phyloP scores from a whole-genome alignment of 2,329 filamentous ascomycete genomes.

The Bisporella sp. region DNA sequence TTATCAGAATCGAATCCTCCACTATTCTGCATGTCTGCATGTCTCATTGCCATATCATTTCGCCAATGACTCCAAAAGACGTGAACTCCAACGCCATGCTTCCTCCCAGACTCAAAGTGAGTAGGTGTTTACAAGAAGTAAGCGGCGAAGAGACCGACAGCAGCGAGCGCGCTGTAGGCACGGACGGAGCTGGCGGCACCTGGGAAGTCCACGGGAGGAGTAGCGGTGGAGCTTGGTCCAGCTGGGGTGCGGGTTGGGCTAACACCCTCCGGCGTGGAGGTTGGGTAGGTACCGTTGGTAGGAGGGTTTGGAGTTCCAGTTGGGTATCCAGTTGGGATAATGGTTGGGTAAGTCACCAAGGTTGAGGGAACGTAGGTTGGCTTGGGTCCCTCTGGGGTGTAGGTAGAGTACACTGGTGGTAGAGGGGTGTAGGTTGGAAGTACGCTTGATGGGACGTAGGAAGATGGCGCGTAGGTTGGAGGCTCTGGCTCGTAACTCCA shows the following conservation, averaged over 20 bases:
- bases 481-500: background rate
- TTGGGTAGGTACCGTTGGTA: conserved; percentile 1
- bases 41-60: too few relatives aligned
- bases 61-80: too few relatives aligned
- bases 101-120: too few relatives aligned
- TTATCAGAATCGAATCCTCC: too few relatives aligned
- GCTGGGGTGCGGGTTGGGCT: conserved; percentile 8
- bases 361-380: too few relatives aligned
- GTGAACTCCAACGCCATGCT: too few relatives aligned
- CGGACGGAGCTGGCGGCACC: background rate
- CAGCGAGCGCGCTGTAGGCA: background rate
- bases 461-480: background rate
- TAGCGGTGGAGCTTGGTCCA: conserved; percentile 8
- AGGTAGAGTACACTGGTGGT: background rate
- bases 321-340: too few relatives aligned
- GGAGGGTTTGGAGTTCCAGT: background rate
- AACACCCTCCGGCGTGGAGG: background rate
- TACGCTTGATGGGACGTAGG: background rate
- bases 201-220: conserved; percentile 7
- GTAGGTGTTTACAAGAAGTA: background rate
- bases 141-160: background rate
- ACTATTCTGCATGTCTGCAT: too few relatives aligned
- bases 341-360: too few relatives aligned
- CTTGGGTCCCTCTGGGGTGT: background rate
- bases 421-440: background rate